phyloP scores from a whole-genome alignment of 495 filamentous ascomycete genomes.

The Tuber magnatum region DNA sequence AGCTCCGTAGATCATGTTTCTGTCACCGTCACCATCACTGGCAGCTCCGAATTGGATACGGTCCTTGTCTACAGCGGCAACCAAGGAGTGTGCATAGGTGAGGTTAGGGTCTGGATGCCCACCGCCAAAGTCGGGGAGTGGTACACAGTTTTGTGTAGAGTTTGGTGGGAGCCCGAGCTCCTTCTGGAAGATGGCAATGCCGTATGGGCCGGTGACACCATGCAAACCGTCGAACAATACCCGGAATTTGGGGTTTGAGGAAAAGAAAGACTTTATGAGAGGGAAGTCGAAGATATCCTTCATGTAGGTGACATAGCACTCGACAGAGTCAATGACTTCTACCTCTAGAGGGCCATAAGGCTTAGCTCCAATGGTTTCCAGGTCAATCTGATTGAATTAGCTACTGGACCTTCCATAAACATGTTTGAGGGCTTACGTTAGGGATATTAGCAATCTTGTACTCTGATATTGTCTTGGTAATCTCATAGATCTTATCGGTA shows the following conservation, averaged over 20 bases:
- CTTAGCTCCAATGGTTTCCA: constrained; percentile 69
- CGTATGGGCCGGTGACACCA: constrained; percentile 93
- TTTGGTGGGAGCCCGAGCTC: constrained; percentile 71
- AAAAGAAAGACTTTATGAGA: constrained; percentile 87
- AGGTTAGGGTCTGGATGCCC: constrained; percentile 97
- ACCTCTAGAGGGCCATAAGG: constrained; percentile 81
- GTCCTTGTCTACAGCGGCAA: constrained; percentile 86
- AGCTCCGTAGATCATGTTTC: constrained; percentile 99
- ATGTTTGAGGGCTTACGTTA: constrained; percentile 44
- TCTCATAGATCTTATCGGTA: constrained; percentile 93
- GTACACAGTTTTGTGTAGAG: constrained; percentile 88
- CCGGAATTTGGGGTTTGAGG: constrained; percentile 81
- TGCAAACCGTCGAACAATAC: constrained; percentile 90
- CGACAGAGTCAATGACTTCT: constrained; percentile 84
- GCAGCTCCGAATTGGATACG: constrained; percentile 92
- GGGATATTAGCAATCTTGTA: constrained; percentile 89
- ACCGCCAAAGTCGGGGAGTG: constrained; percentile 88
- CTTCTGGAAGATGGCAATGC: constrained; percentile 84
- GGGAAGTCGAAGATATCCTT: constrained; percentile 98
- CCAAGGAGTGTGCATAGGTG: constrained; percentile 92
- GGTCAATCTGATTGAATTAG: constrained; percentile 53
- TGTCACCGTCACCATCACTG: constrained; percentile 92
- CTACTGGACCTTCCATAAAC: neutral
- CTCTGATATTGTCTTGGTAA: constrained; percentile 75
- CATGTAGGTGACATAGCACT: constrained; percentile 89